phyloP scores from a whole-genome alignment of 306 rosid genomes.

The Acacia melanoxylon region DNA sequence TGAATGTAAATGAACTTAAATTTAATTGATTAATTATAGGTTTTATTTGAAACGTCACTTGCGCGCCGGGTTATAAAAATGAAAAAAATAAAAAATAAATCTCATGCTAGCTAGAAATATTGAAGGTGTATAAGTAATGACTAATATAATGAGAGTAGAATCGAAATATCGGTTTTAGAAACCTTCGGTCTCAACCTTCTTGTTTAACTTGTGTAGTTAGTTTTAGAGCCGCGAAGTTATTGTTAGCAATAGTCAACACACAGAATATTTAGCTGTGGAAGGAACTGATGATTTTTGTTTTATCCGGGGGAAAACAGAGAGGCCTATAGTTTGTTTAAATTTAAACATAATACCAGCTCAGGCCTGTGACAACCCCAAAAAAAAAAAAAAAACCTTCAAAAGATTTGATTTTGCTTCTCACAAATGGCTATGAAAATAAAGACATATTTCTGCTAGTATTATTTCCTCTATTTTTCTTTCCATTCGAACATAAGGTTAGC shows the following conservation, averaged over 20 bases:
- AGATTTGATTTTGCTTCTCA: too few relatives aligned
- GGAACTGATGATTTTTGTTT: neutral
- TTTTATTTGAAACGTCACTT: slow-evolving; percentile 3
- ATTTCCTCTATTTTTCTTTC: too few relatives aligned
- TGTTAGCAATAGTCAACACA: neutral
- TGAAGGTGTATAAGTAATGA: neutral
- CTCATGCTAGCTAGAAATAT: neutral
- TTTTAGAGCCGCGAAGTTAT: neutral
- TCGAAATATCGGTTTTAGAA: neutral
- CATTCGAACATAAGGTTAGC: too few relatives aligned
- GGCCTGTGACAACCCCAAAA: too few relatives aligned
- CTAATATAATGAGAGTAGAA: neutral
- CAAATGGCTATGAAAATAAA: too few relatives aligned
- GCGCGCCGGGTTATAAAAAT: neutral
- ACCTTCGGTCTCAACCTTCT: too few relatives aligned
- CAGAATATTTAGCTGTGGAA: neutral
- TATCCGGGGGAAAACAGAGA: too few relatives aligned
- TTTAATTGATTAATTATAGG: neutral
- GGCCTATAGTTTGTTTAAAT: too few relatives aligned
- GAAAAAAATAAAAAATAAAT: neutral
- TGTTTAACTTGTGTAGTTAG: neutral
- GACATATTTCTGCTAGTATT: too few relatives aligned
- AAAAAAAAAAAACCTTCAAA: too few relatives aligned
- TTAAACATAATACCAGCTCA: too few relatives aligned
- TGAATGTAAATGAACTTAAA: too few relatives aligned